Evolutionary conservation across 1,284 basidiomycete species (phyloP).

Genomic region (Rhodofomes roseus): DNA sequence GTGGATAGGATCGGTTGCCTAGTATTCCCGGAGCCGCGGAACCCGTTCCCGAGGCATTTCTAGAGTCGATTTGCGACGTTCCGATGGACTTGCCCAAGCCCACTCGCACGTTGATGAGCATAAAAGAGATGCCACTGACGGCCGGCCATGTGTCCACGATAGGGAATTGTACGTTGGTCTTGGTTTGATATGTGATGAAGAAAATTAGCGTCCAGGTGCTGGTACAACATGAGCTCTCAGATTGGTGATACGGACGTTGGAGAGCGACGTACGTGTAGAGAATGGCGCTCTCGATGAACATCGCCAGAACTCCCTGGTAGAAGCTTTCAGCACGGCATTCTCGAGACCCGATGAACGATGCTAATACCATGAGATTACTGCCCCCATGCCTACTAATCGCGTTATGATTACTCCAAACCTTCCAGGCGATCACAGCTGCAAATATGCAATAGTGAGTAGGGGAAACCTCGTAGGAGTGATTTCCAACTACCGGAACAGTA

Average conservation of each 20-base stretch:
- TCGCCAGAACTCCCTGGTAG: neutral
- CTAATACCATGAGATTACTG: neutral
- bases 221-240: neutral
- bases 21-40: no score
- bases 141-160: neutral
- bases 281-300: constrained; percentile 3
- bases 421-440: neutral
- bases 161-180: neutral
- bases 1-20: no score
- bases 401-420: no score
- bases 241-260: no score
- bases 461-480: neutral
- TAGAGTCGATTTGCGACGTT: no score
- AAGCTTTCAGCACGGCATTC: neutral
- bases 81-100: no score
- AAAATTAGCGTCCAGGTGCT: constrained; percentile 1
- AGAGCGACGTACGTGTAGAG: constrained; percentile 3
- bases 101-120: constrained; percentile 6
- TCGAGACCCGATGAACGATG: no score
- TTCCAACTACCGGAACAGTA: neutral
- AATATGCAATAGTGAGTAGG: neutral
- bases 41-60: no score
- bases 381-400: no score
- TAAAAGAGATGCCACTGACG: constrained; percentile 4
- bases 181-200: neutral